phyloP scores from a whole-genome alignment of 345 rosid genomes.

The Gossypium arboreum region DNA sequence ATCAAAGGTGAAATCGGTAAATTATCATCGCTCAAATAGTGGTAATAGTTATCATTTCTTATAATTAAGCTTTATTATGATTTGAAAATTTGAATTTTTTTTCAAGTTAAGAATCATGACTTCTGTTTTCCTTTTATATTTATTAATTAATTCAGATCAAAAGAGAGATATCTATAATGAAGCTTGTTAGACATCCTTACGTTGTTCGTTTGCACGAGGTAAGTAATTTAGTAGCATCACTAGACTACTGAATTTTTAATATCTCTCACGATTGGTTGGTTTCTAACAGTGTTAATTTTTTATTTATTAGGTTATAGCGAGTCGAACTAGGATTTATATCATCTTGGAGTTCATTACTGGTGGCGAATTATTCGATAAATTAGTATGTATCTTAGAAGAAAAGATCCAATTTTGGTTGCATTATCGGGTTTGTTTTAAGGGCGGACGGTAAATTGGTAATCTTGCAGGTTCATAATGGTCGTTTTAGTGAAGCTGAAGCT shows the following conservation, averaged over 20 bases:
- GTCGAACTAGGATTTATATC: slow-evolving; percentile 87
- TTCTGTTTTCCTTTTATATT: slow-evolving; percentile 2
- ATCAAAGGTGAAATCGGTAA: neutral
- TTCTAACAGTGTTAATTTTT: neutral
- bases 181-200: slow-evolving; percentile 92
- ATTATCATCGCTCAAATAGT: neutral
- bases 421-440: neutral
- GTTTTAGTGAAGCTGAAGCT: slow-evolving; percentile 88
- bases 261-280: neutral
- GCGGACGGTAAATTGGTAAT: slow-evolving; percentile 5
- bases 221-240: slow-evolving; percentile 15
- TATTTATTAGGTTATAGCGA: slow-evolving; percentile 67
- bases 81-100: neutral
- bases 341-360: slow-evolving; percentile 96
- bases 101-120: slow-evolving; percentile 3
- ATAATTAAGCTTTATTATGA: neutral
- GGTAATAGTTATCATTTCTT: neutral
- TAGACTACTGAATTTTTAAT: neutral
- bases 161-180: slow-evolving; percentile 97
- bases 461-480: slow-evolving; percentile 71
- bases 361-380: slow-evolving; percentile 95
- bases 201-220: slow-evolving; percentile 93
- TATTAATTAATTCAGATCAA: slow-evolving; percentile 58
- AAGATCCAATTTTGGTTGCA: neutral
- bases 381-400: slow-evolving; percentile 52